Percentiles rank a stretch among this genome's conserved stretches.
Evolutionary conservation across 306 rosid genomes (phyloP).

Genomic region (cucumber (Cucumis sativus)): Cucumber_9930_V3 NC_026655.2:5244501-5245000

Average conservation of each 20-base stretch:
- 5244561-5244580: conserved; percentile 80
- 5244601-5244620: conserved; percentile 24
- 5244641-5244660: background rate
- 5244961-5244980: too few species aligned
- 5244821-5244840: too few species aligned
- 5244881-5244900: too few species aligned
- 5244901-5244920: too few species aligned
- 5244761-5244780: too few species aligned
- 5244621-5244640: conserved; percentile 23
- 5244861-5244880: too few species aligned
- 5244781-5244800: too few species aligned
- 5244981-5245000: too few species aligned
- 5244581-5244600: conserved; percentile 97
- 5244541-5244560: conserved; percentile 34
- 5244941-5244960: too few species aligned
- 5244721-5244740: background rate
- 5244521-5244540: conserved; percentile 39
- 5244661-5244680: background rate
- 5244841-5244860: too few species aligned
- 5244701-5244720: background rate
- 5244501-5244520: background rate
- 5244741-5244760: background rate
- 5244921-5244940: too few species aligned
- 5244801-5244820: too few species aligned
- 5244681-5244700: background rate